phyloP scores from a whole-genome alignment of 306 rosid species.

The Cicer arietinum region DNA sequence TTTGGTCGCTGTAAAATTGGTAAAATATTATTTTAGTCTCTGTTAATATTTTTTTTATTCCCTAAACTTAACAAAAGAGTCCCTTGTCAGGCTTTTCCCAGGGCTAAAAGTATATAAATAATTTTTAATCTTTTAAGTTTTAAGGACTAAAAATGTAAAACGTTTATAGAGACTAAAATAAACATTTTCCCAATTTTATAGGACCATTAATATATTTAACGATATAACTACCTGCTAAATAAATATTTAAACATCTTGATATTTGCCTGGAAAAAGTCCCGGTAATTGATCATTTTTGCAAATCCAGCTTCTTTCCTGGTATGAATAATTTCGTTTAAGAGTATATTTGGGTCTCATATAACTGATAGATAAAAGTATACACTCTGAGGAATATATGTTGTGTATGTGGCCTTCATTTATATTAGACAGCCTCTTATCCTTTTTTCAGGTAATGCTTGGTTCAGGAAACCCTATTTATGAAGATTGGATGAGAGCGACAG shows the following conservation, averaged over 20 bases:
- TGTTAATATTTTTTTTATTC: neutral
- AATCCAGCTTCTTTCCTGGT: slow-evolving; percentile 27
- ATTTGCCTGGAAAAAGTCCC: neutral
- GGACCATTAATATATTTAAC: neutral
- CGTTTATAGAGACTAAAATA: neutral
- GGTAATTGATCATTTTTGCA: slow-evolving; percentile 4
- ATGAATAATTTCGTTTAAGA: slow-evolving; percentile 37
- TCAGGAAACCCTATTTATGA: slow-evolving; percentile 70
- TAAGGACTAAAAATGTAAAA: neutral
- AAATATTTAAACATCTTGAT: slow-evolving; percentile 34
- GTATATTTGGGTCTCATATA: slow-evolving; percentile 16
- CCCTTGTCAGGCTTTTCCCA: neutral
- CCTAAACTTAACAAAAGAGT: neutral
- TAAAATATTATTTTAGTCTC: neutral
- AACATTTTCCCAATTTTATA: neutral
- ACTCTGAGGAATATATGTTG: slow-evolving; percentile 31
- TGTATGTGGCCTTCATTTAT: slow-evolving; percentile 16
- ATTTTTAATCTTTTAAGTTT: neutral
- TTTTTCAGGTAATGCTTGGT: slow-evolving; percentile 88
- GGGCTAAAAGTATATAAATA: neutral
- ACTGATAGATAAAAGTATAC: slow-evolving; percentile 26
- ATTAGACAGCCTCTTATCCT: slow-evolving; percentile 13
- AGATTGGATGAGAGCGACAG: slow-evolving; percentile 91
- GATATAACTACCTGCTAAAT: slow-evolving; percentile 5
- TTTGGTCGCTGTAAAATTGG: neutral